Conservation (phyloP, 768 basidiomycete genomes). For the Basidioascus undulatus region DNA sequence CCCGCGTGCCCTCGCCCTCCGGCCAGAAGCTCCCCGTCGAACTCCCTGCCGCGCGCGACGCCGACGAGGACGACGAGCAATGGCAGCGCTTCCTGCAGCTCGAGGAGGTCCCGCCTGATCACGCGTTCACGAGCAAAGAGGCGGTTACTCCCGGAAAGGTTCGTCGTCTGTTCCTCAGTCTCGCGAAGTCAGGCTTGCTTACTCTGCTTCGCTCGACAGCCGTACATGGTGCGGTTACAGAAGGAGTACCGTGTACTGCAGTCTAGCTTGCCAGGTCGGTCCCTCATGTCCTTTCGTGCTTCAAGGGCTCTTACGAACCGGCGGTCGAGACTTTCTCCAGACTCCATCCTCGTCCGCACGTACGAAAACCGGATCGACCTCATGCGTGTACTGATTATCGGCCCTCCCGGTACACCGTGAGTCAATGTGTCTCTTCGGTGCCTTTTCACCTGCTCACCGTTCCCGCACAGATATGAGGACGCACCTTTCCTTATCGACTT, state of each 20-base stretch:
- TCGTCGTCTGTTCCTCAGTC: too few relatives aligned
- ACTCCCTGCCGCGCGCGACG: constrained; percentile 5
- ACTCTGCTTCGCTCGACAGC: too few relatives aligned
- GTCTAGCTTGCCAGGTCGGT: constrained; percentile 56
- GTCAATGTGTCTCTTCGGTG: too few relatives aligned
- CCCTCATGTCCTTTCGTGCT: neutral
- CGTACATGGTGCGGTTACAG: constrained; percentile 47
- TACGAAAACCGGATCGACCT: constrained; percentile 79
- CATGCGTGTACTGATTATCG: constrained; percentile 66
- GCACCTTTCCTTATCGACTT: constrained; percentile 90
- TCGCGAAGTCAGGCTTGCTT: too few relatives aligned
- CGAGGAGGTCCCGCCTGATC: constrained; percentile 50
- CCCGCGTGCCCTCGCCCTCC: neutral
- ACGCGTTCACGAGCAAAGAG: constrained; percentile 42
- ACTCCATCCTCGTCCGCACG: constrained; percentile 66
- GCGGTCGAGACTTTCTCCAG: constrained; percentile 24
- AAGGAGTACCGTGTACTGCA: constrained; percentile 63
- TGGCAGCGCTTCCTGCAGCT: constrained; percentile 72
- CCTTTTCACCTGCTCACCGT: too few relatives aligned
- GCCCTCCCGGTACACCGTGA: constrained; percentile 86
- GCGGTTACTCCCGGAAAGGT: constrained; percentile 38
- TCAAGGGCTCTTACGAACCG: too few relatives aligned
- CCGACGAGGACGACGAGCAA: constrained; percentile 20
- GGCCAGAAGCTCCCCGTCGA: neutral
- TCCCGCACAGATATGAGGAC: too few relatives aligned